Base-by-base conservation (phyloP, 2,329 filamentous ascomycete genomes). In the Clarireedia monteithiana region DNA sequence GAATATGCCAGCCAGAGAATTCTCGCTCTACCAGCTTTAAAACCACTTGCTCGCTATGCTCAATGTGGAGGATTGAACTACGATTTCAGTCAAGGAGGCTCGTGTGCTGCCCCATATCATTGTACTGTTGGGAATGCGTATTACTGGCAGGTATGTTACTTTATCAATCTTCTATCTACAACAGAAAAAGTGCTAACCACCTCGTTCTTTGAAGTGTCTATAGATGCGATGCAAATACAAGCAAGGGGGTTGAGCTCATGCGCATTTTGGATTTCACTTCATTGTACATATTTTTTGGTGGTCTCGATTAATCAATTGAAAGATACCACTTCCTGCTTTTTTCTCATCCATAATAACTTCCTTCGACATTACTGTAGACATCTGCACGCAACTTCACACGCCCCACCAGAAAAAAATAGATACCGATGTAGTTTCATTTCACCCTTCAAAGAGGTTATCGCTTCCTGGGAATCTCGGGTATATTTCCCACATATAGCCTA, bases 1-100 rank as follows among this genome's bases (percentile, higher is more conserved):
- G 85, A 88, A 73, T 60, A 61, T 23, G 66, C 65, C 62, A 59
- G 65, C 70, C 54, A 71, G 5, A 47, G 70, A 57, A 74, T 66
- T 59, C 42, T 61, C n/a, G 59, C 53, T 12, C 46, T 65, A 2
- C 58, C 60, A 1, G 24, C 38, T 4, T n/a, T 39, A 15, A 57
- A 52, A 17, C 50, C 51, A 0, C n/a, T 59, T 12, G 47, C 46
- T 7, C 57, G 27, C 10, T 67, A 59, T 46, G 45, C 42, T 23
- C 63, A 66, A 30, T 67, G 65, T 26, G 64, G 65, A 42, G 64
- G 64, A n/a, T 23, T 58, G 34, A 23, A 50, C 12, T 64, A 59
- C 27, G 27, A 56, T 24, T 63, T 30, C n/a, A 20, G 30, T 12
- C 6, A 60, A 1, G 40, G 56, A 7, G 56, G 27, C 2, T 42